A percentile compares a stretch with the other conserved stretches of the same genome.
These are phyloP conservation scores for Albophoma yamanashiensis DNA, from an alignment of 2,329 filamentous ascomycete species.

Conservation along the genomic window DNA sequence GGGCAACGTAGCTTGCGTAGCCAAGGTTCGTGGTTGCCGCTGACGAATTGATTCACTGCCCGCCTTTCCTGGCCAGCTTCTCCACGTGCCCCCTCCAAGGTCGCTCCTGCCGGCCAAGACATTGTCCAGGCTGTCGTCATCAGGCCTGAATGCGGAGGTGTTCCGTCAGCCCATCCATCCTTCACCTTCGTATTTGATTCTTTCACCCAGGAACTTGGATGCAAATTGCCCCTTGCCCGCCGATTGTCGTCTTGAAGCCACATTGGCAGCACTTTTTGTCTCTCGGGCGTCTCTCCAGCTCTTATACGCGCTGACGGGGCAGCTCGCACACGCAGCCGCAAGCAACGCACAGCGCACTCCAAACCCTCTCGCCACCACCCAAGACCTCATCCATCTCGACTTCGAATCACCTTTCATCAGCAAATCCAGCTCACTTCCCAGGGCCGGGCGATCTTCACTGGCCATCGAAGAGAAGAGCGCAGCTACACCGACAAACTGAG, in stretches of 20 bases:
- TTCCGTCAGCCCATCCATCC: background rate
- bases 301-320: background rate
- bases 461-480: background rate
- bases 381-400: background rate
- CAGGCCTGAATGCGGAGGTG: background rate
- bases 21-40: background rate
- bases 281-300: background rate
- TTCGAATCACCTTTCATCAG: background rate
- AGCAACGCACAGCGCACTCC: background rate
- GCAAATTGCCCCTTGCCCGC: background rate
- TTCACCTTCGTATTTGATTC: background rate
- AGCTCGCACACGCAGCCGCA: background rate
- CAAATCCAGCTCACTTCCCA: background rate
- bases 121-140: background rate
- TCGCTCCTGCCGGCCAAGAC: background rate
- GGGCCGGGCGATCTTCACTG: background rate
- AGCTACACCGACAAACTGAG: background rate
- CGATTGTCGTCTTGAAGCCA: background rate
- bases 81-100: background rate
- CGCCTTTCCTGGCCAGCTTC: background rate
- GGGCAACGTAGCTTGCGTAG: background rate
- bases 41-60: background rate
- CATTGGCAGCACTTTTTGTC: background rate
- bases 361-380: background rate
- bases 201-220: background rate